Conservation (phyloP, 2,329 filamentous ascomycete genomes). For the Epichloe bromicola region DNA sequence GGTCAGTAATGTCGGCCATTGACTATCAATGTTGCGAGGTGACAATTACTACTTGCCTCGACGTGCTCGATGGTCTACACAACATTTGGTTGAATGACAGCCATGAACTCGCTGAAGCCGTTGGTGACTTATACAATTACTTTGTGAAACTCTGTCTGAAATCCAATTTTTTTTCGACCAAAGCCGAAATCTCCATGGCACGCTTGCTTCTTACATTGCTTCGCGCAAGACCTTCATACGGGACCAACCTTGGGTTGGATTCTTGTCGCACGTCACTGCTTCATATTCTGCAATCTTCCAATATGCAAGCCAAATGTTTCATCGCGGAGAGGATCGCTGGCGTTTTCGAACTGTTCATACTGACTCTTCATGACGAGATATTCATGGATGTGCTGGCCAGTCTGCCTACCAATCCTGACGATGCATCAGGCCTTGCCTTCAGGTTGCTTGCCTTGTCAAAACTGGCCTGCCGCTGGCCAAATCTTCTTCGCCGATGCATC, state of each 20-base stretch:
- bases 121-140: slow-evolving; percentile 67
- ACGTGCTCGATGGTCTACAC: slow-evolving; percentile 52
- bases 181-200: slow-evolving; percentile 53
- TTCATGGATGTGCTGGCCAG: slow-evolving; percentile 72
- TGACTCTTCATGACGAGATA: slow-evolving; percentile 70
- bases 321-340: slow-evolving; percentile 56
- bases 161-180: slow-evolving; percentile 58
- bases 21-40: slow-evolving; percentile 63
- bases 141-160: slow-evolving; percentile 56
- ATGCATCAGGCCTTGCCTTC: slow-evolving; percentile 72
- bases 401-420: slow-evolving; percentile 60
- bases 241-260: slow-evolving; percentile 42
- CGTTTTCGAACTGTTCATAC: slow-evolving; percentile 71
- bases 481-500: slow-evolving; percentile 70
- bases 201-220: slow-evolving; percentile 59
- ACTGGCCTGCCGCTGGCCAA: slow-evolving; percentile 73
- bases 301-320: slow-evolving; percentile 61
- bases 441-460: slow-evolving; percentile 64
- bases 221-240: slow-evolving; percentile 53
- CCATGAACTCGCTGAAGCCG: slow-evolving; percentile 49
- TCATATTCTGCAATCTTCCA: slow-evolving; percentile 51
- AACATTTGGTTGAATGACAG: slow-evolving; percentile 48
- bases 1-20: slow-evolving; percentile 38
- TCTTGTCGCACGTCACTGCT: slow-evolving; percentile 60
- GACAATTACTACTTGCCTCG: slow-evolving; percentile 52